A percentile compares a stretch with the other conserved stretches of the same genome.
Conservation (phyloP, 1,284 basidiomycete species). For the Meripilus lineatus region DNA sequence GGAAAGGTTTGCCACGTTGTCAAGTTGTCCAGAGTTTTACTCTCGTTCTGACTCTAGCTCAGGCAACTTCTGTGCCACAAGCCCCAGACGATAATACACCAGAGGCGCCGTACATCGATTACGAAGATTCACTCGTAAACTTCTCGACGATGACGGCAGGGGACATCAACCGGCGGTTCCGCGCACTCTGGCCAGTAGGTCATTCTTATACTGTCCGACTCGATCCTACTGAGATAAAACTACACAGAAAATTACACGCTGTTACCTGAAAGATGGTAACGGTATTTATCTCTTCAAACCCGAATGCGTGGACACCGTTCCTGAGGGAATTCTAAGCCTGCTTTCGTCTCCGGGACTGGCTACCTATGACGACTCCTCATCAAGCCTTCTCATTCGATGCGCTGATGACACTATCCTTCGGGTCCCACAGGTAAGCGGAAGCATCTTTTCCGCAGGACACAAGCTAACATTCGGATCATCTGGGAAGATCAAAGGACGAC, state of each 20-base stretch:
- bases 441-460: too few relatives aligned
- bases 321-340: background rate
- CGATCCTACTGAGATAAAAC: background rate
- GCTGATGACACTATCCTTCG: constrained; percentile 42
- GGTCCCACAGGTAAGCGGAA: constrained; percentile 36
- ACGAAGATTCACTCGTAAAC: constrained; percentile 48
- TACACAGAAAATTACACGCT: constrained; percentile 40
- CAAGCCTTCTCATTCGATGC: constrained; percentile 45
- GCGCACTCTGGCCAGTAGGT: constrained; percentile 77
- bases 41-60: too few relatives aligned
- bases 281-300: constrained; percentile 41
- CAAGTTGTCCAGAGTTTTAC: too few relatives aligned
- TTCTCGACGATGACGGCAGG: constrained; percentile 55
- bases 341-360: constrained; percentile 35
- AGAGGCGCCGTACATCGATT: constrained; percentile 60
- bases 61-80: constrained; percentile 48
- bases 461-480: too few relatives aligned
- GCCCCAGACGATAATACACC: constrained; percentile 31
- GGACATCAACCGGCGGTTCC: constrained; percentile 51
- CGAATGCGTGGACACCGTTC: constrained; percentile 16
- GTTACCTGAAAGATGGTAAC: constrained; percentile 37
- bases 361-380: constrained; percentile 33
- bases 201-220: constrained; percentile 13
- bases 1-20: constrained; percentile 43
- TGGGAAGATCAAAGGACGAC: constrained; percentile 58